Base-by-base conservation (phyloP, 208 protist genomes). In the Leishmania major region DNA sequence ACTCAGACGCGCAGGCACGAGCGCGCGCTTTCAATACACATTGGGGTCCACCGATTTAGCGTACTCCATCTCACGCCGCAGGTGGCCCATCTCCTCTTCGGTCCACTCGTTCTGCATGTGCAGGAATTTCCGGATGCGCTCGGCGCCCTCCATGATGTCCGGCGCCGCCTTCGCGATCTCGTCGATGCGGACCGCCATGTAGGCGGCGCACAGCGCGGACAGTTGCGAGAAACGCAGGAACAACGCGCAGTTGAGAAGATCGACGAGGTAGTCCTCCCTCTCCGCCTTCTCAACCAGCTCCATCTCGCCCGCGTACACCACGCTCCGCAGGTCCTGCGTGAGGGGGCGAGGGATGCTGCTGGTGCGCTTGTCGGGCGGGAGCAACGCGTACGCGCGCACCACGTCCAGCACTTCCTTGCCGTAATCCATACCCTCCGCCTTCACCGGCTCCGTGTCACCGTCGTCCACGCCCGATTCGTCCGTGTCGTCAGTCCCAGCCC, bases 21-120 rank as follows among this genome's bases (percentile, higher is more conserved):
- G 43, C 53, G 4, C 37, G 8, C 10, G 45, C 45, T 49, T 49
- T 49, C 53, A 96, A 80, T 92, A 94, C 75, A 85, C 91, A 53
- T 87, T 79, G 0, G 87, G 88, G 77, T 93, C 89, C 28, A 91
- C 77, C n/a, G 87, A 66, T 81, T 94, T 91, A 13, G 89, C 91
- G 77, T 95, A 94, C 31, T 84, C 84, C 93, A 96, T 95, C 84
- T 96, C 93, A 69, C 84, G 70, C 51, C 75, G 43, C 51, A 96
- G 87, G 73, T 92, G 87, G 31, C 59, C 80, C 87, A 89, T 93
- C 81, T 95, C 93, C 76, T 94, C 92, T 66, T 72, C 76, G 25
- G 87, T 95, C 92, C 92, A 96, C 66, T 93, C 91, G 79, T 96
- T 96, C 77, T 91, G 87, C 75, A 94, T 87, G 43, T 89, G 86